Evolutionary conservation across 2,329 filamentous ascomycete species (phyloP), one percentile per base, ranked within the genome.

Genomic region (Phyllosticta citriasiana): DNA sequence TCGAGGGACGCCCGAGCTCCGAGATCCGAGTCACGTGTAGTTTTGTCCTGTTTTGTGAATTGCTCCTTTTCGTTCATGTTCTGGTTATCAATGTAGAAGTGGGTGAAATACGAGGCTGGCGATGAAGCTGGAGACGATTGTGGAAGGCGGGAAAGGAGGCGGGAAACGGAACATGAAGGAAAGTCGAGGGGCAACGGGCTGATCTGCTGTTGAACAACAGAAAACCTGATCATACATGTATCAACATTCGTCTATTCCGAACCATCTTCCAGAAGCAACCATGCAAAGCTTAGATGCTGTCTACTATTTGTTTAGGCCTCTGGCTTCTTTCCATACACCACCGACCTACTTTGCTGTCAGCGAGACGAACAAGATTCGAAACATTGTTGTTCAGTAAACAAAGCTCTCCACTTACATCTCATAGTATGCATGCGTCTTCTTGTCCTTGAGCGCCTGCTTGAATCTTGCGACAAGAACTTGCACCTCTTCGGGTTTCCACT

Each of bases 401-500:
- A 2, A 24, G 25, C n/a, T 14, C 2, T 52, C 3, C 52, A 61
- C 59, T 53, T 54, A 61, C 59, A 56, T 53, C 10, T 47, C 55
- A 26, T 61, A 61, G 30, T 57, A 61, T 5, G 51, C 22, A 26
- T 61, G 59, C 12, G 52, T 50, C 30, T 61, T 61, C 27, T 50
- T 53, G 24, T 51, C 57, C 55, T 55, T 57, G 47, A 61, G 55
- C 14, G 59, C 59, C 7, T 47, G 26, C 16, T 55, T 53, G 50
- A 52, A 61, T 35, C 30, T 61, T 1, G 59, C 59, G 35, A 61
- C 40, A 22, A 61, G 50, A 5, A 61, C 51, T 50, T 57, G 59
- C 26, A 61, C 59, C 51, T 61, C 59, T 25, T 61, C 59, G 25
- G 24, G 53, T 35, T 61, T 61, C 59, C 59, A 61, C 59, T 61